Evolutionary conservation across 1,284 basidiomycete species (phyloP), one percentile per base, ranked within the genome.

Genomic region (Salmacisia buchloeana): DNA sequence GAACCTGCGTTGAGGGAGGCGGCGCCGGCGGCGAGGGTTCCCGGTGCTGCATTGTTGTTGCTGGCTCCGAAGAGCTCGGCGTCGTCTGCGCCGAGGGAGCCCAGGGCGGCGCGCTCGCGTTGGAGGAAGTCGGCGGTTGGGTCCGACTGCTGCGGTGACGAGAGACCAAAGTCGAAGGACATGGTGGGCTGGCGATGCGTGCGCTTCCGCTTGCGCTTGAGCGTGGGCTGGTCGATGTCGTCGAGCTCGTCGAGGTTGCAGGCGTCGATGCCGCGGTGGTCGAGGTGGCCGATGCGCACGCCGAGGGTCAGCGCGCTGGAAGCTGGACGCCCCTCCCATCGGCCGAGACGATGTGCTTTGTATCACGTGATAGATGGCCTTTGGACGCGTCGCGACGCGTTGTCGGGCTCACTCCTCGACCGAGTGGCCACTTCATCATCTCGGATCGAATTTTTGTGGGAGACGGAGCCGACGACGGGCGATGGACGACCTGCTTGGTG

Each of bases 121-220:
- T 75, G 72, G 34, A 79, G 67, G 49, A 79, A 79, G 69, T 79
- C 77, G 58, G 77, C 71, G 36, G 75, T 79, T 25, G 77, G 77
- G 59, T 79, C 77, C 18, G 68, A 67, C 18, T 60, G 43, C 27
- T 41, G 41, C 10, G 34, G 33, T 18, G 54, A 38, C 5, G 33
- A 41, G 7, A 36, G 7, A 57, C 43, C 58, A 29, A 69, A 67
- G 33, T 69, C 65, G 64, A 69, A 67, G 43, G 68, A 59, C 68
- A 69, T 69, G n/a, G 25, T 54, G 39, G 33, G 45, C 6, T 49
- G 21, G 23, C 15, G 10, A 12, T 12, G 10, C 29, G 31, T 5
- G 15, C 39, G 15, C 18, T 15, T 15, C 27, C 34, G 49, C 34
- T 2, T 33, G 49, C 34, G 49, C 18, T 18, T 54, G 29, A 13